phyloP scores from a whole-genome alignment of 768 basidiomycete genomes.

The Mycena floridula region DNA sequence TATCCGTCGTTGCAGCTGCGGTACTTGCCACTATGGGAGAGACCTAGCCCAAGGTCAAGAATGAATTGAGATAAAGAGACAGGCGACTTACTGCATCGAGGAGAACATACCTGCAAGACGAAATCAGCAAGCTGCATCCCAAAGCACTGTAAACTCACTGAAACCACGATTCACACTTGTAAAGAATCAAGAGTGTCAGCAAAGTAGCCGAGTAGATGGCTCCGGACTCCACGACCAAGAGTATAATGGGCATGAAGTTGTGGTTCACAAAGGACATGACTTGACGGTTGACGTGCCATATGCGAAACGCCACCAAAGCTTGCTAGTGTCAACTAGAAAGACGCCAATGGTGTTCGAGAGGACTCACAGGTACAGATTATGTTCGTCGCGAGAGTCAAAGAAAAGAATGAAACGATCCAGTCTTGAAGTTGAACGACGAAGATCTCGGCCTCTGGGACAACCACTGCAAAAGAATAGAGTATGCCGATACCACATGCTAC shows the following conservation, averaged over 20 bases:
- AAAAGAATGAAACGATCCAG: background rate
- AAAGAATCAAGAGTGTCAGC: constrained; percentile 8
- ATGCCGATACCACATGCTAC: background rate
- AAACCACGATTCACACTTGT: constrained; percentile 4
- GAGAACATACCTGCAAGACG: too few relatives aligned
- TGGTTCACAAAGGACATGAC: background rate
- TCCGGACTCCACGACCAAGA: constrained; percentile 15
- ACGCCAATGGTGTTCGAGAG: background rate
- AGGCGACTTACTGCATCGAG: constrained; percentile 12
- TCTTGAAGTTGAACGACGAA: background rate
- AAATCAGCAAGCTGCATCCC: too few relatives aligned
- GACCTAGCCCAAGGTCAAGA: background rate
- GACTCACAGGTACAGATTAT: constrained; percentile 11
- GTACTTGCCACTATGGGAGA: constrained; percentile 1
- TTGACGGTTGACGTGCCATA: constrained; percentile 7
- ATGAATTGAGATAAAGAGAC: background rate
- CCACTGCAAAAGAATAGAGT: background rate
- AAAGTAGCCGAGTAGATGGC: constrained; percentile 9
- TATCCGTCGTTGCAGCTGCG: background rate
- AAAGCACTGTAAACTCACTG: too few relatives aligned
- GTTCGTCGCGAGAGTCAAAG: background rate
- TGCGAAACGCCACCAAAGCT: constrained; percentile 12
- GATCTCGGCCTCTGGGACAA: constrained; percentile 1
- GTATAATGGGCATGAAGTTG: constrained; percentile 4
- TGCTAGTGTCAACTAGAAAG: background rate